phyloP scores from a whole-genome alignment of 176 grass and related monocot species.

The Eremochloa ophiuroides region DNA sequence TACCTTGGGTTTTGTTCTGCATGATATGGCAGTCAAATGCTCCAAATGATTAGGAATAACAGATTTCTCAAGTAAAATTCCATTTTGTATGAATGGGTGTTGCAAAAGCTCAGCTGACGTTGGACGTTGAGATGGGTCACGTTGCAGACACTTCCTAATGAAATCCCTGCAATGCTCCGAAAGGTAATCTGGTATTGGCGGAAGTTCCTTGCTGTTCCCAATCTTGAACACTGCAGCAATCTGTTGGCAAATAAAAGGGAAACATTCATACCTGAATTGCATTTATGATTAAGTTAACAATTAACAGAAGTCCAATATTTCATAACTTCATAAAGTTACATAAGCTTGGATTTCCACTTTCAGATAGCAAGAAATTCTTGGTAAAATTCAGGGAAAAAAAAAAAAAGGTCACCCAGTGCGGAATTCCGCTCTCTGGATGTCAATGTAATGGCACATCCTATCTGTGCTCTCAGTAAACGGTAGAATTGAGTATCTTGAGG shows the following conservation, averaged over 20 bases:
- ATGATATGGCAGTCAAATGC: conserved; percentile 48
- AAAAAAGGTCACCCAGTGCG: not conserved
- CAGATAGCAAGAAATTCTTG: not conserved
- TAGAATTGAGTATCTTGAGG: not conserved
- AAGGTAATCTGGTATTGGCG: conserved; percentile 84
- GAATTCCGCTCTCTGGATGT: not conserved
- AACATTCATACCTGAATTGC: conserved; percentile 15
- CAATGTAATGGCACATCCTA: not conserved
- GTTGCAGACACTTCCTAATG: conserved; percentile 79
- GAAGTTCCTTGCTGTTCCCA: conserved; percentile 96
- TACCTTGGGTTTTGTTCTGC: conserved; percentile 56
- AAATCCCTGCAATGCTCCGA: conserved; percentile 84
- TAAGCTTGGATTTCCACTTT: conserved; percentile 13
- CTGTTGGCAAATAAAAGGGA: conserved; percentile 33
- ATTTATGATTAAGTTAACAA: conserved; percentile 14
- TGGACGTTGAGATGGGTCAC: conserved; percentile 77
- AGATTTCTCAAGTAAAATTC: conserved; percentile 55
- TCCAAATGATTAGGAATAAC: conserved; percentile 57
- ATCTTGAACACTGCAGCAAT: conserved; percentile 99
- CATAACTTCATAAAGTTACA: conserved; percentile 1
- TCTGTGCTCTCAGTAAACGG: not conserved
- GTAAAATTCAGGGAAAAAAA: not conserved
- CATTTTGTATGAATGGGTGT: conserved; percentile 78
- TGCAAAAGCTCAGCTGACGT: conserved; percentile 78
- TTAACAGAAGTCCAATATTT: not conserved